phyloP scores from a whole-genome alignment of 2,329 filamentous ascomycete genomes.

The Aureobasidium lini region DNA sequence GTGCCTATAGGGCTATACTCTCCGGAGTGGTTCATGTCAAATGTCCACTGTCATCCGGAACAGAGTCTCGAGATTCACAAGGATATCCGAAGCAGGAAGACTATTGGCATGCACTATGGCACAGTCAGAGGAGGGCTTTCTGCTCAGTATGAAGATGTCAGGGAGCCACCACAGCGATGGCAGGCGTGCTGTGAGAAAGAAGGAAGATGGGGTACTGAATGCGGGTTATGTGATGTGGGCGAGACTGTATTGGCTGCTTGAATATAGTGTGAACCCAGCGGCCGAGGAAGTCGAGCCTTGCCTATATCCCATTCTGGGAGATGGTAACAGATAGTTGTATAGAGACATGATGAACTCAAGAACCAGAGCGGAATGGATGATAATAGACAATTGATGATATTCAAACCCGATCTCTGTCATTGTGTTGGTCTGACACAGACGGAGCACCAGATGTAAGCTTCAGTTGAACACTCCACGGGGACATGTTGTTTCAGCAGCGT shows the following conservation, averaged over 20 bases:
- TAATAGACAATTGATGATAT: too few relatives aligned
- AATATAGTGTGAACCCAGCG: not conserved
- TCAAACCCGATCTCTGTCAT: too few relatives aligned
- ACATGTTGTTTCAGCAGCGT: too few relatives aligned
- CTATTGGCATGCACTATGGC: constrained; percentile 47
- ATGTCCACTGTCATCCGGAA: constrained; percentile 41
- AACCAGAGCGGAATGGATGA: too few relatives aligned
- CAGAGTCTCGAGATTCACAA: constrained; percentile 42
- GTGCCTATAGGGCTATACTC: constrained; percentile 44
- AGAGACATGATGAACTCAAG: too few relatives aligned
- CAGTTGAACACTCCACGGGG: too few relatives aligned
- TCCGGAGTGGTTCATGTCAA: constrained; percentile 37
- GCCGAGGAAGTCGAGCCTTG: too few relatives aligned
- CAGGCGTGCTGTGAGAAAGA: constrained; percentile 36
- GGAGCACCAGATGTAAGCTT: too few relatives aligned
- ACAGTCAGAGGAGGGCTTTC: constrained; percentile 40
- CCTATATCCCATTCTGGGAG: too few relatives aligned
- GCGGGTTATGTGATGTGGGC: constrained; percentile 38
- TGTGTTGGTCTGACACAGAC: too few relatives aligned
- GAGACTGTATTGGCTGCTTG: constrained; percentile 32
- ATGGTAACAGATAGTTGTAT: too few relatives aligned
- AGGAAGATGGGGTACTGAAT: constrained; percentile 27
- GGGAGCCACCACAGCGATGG: constrained; percentile 40
- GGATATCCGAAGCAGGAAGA: constrained; percentile 39
- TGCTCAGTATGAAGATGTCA: constrained; percentile 42